A percentile compares a stretch with the other conserved stretches of the same genome.
Conservation (phyloP, 2,329 filamentous ascomycete species). For the Ustulina deusta region DNA sequence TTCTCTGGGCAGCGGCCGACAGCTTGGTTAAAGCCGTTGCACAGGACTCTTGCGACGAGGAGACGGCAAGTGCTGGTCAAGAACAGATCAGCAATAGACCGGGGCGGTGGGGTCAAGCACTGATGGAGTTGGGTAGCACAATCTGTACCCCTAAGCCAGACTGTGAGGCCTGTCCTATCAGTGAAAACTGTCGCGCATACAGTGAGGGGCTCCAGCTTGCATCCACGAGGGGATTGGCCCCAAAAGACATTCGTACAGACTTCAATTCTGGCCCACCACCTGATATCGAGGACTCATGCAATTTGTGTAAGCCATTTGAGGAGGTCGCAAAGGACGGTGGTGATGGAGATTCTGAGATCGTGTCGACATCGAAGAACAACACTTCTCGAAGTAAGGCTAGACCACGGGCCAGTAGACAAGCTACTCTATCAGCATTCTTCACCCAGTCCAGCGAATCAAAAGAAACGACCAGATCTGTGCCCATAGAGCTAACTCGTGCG, state of each 20-base stretch:
- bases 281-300: slow-evolving; percentile 66
- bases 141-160: slow-evolving; percentile 70
- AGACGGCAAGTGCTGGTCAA: slow-evolving; percentile 29
- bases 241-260: slow-evolving; percentile 16
- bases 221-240: slow-evolving; percentile 36
- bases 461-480: slow-evolving; percentile 22
- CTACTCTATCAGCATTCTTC: slow-evolving; percentile 49
- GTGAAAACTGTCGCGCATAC: slow-evolving; percentile 63
- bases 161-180: slow-evolving; percentile 65
- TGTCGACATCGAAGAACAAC: slow-evolving; percentile 30
- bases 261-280: background rate
- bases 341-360: slow-evolving; percentile 40
- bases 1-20: slow-evolving; percentile 70
- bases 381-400: slow-evolving; percentile 29
- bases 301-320: slow-evolving; percentile 61
- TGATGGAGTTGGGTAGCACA: slow-evolving; percentile 75
- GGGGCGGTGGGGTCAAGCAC: slow-evolving; percentile 71
- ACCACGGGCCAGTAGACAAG: slow-evolving; percentile 39
- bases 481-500: slow-evolving; percentile 40
- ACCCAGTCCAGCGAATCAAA: slow-evolving; percentile 32
- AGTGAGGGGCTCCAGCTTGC: slow-evolving; percentile 58
- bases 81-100: slow-evolving; percentile 60
- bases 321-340: slow-evolving; percentile 45
- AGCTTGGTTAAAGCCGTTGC: slow-evolving; percentile 66
- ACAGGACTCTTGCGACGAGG: slow-evolving; percentile 49